Base-by-base conservation (phyloP, 2,329 filamentous ascomycete species). In the Exophiala spinifera region DNA sequence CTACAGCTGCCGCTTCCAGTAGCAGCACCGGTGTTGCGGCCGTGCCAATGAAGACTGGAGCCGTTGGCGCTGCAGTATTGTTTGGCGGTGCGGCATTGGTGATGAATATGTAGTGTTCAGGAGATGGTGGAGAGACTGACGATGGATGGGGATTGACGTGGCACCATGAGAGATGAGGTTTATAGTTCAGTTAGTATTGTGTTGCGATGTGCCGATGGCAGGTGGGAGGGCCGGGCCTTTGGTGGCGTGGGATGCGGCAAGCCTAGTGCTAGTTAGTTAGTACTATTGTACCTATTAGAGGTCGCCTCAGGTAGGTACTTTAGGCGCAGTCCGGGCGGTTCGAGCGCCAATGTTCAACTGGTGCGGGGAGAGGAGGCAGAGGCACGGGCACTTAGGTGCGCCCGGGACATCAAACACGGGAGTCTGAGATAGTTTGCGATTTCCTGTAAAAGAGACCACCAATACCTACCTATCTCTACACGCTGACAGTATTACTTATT, bases 61-160 rank as follows among this genome's bases (percentile, higher is more conserved):
- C 56, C 14, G 31, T 64, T n/a, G 63, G 62, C 42, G 58, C 63
- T 23, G 63, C 60, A 19, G 60, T 61, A 11, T 21, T 64, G 15
- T 59, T 63, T 42, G 62, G 62, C 37, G 62, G 51, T 39, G 58
- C 55, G 2, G 45, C 54, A 15, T 37, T 60, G 40, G 47, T 52
- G 14, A 23, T 50, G 39, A 60, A 60, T 51, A 42, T 56, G 53
- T 60, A 57, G 42, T 52, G 5, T 17, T 20, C 6, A 21, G 8
- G 31, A 17, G 20, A 17, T 21, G 20, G 13, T 23, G 47, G 34
- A 23, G 47, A 28, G 36, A 40, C 2, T 25, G 25, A 40, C 20
- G 19, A 39, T 31, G 25, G 28, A 33, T 21, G 31, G 5, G 34
- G n/a, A 44, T 42, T 51, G 37, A 51, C 47, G 47, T 49, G 47